phyloP scores from a whole-genome alignment of 2,329 filamentous ascomycete genomes.

The Aspergillus vadensis region DNA sequence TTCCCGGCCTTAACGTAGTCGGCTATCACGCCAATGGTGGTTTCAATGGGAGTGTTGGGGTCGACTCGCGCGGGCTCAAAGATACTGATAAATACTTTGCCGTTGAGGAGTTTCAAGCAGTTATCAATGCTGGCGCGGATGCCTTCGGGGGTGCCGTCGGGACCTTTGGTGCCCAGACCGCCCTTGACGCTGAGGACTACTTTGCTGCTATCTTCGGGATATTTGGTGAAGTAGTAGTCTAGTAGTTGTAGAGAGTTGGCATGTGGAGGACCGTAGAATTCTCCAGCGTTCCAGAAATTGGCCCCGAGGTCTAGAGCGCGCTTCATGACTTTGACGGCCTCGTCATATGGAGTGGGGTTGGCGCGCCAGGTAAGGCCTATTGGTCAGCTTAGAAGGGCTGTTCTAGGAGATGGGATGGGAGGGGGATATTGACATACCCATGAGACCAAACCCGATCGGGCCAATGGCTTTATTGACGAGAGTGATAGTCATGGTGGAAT shows the following conservation, averaged over 20 bases:
- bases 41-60: conserved; percentile 9
- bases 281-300: conserved; percentile 25
- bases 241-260: conserved; percentile 26
- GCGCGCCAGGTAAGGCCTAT: conserved; percentile 23
- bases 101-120: conserved; percentile 11
- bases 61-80: conserved; percentile 16
- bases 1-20: conserved; percentile 16
- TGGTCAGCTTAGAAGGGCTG: not conserved
- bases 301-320: conserved; percentile 7
- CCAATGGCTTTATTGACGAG: not conserved
- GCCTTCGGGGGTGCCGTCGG: conserved; percentile 6
- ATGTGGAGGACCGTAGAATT: conserved; percentile 27
- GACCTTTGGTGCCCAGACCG: not conserved
- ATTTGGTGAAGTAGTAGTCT: conserved; percentile 10
- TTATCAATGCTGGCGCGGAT: conserved; percentile 9
- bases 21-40: not conserved
- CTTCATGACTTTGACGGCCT: conserved; percentile 3
- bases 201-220: conserved; percentile 12
- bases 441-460: conserved; percentile 19
- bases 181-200: conserved; percentile 16
- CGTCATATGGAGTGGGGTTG: conserved; percentile 6
- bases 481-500: not conserved
- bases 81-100: conserved; percentile 16
- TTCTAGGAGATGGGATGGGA: not conserved
- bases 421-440: conserved; percentile 13